Evolutionary conservation across 2,329 filamentous ascomycete species (phyloP), one percentile per base, ranked within the genome.

Genomic region (Fusarium sterilihyphosum): DNA sequence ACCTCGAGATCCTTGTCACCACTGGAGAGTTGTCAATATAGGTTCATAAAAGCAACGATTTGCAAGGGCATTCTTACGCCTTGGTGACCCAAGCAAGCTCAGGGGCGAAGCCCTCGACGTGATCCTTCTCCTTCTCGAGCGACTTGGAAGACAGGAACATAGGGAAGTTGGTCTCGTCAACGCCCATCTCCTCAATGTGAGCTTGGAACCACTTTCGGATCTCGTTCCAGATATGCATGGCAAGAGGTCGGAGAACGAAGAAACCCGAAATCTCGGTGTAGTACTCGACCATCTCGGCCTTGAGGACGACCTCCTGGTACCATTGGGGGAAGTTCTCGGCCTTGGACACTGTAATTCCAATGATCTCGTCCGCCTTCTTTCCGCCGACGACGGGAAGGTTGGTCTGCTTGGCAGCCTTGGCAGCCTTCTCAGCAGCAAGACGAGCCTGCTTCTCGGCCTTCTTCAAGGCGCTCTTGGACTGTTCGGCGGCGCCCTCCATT

Each of bases 261-360:
- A 97, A 98, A 56, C 95, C 94, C n/a, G 95, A 94, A 71, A 98
- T 96, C 85, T 98, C 93, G 81, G 84, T 86, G 82, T 98, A 98
- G 89, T 98, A 99, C 81, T 98, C 95, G 79, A 98, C 92, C 93
- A 99, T 94, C 82, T 98, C 94, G 78, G 94, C 94, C 89, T 99
- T 99, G 81, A 95, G 92, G 65, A 99, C 93, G 70, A 98, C 94
- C 85, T 99, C 96, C 85, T 98, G 94, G 85, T 99, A 99, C 96
- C 96, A 99, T 84, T 92, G 91, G 58, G 94, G 89, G 82, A 99
- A 96, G 85, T 98, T 94, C 54, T 93, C 92, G 56, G 92, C 87
- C 85, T 98, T 98, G 73, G 89, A 88, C 70, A 93, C 91, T 73
- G 95, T 96, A 80, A 98, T 98, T 74, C 95, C 95, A 78, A 96